These are phyloP conservation scores for Silene noctiflora DNA, from an alignment of 179 eudicot species.

Conservation along the genomic window DNA sequence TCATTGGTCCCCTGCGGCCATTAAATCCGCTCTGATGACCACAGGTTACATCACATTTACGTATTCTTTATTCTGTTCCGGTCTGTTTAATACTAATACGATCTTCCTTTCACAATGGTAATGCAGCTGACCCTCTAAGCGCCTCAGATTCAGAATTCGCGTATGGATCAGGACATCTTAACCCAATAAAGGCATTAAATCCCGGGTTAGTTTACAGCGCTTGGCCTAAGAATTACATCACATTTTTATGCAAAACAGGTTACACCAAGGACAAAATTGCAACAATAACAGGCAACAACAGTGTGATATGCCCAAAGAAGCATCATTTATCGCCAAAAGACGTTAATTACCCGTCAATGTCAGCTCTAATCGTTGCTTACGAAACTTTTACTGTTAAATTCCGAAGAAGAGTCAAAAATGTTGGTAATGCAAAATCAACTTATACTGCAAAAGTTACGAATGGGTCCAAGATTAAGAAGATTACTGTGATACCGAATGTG, in stretches of 20 bases:
- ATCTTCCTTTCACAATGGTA: not conserved
- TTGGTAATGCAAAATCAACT: conserved; percentile 29
- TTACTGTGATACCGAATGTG: conserved; percentile 26
- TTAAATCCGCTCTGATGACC: conserved; percentile 36
- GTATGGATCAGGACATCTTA: conserved; percentile 37
- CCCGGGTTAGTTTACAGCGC: conserved; percentile 37
- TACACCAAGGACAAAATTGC: not conserved
- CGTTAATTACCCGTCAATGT: conserved; percentile 39
- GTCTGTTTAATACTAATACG: not conserved
- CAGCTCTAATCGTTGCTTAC: not conserved
- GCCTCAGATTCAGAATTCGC: conserved; percentile 32
- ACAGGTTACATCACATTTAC: conserved; percentile 25
- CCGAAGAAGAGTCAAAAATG: conserved; percentile 36
- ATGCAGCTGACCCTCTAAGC: conserved; percentile 28
- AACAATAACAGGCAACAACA: conserved; percentile 14
- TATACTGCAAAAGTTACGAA: conserved; percentile 23
- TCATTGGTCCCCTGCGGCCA: conserved; percentile 39
- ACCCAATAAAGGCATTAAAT: conserved; percentile 28
- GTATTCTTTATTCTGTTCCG: not conserved
- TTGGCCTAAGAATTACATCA: conserved; percentile 17
- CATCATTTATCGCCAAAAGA: conserved; percentile 16
- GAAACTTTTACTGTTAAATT: conserved; percentile 12
- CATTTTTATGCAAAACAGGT: conserved; percentile 29
- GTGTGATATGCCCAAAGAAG: conserved; percentile 16
- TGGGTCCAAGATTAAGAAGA: not conserved